Conservation (phyloP, 768 basidiomycete species). For the Clitopilus passeckerianus region DNA sequence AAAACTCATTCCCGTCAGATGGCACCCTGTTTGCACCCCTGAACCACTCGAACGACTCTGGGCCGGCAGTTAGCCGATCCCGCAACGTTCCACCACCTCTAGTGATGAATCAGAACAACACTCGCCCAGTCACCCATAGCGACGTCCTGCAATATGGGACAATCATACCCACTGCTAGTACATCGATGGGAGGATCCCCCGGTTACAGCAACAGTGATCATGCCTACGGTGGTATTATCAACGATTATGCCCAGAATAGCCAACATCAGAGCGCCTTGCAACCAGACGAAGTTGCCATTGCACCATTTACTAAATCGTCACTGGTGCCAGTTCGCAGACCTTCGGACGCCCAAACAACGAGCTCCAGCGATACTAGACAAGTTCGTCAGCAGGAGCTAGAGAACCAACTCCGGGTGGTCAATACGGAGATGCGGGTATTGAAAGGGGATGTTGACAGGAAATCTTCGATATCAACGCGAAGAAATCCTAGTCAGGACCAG, state of each 20-base stretch:
- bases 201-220: neutral
- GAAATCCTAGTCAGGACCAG: neutral
- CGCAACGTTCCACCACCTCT: neutral
- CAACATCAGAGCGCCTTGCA: neutral
- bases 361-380: neutral
- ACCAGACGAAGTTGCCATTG: neutral
- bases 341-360: neutral
- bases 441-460: neutral
- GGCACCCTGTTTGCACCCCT: neutral
- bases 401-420: conserved; percentile 1
- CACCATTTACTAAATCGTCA: neutral
- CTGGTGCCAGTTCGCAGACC: neutral
- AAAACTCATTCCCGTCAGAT: neutral
- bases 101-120: neutral
- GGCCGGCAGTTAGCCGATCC: neutral
- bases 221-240: neutral
- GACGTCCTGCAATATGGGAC: conserved; percentile 6
- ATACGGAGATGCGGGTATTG: conserved; percentile 4
- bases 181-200: neutral
- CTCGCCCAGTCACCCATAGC: conserved; percentile 8
- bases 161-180: neutral
- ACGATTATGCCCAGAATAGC: neutral
- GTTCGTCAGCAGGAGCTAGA: conserved; percentile 7
- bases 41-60: neutral
- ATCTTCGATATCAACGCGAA: neutral